Evolutionary conservation across 768 basidiomycete genomes (phyloP), one percentile per base, ranked within the genome.

Genomic region (Lanmaoa pseudosensibilis): DNA sequence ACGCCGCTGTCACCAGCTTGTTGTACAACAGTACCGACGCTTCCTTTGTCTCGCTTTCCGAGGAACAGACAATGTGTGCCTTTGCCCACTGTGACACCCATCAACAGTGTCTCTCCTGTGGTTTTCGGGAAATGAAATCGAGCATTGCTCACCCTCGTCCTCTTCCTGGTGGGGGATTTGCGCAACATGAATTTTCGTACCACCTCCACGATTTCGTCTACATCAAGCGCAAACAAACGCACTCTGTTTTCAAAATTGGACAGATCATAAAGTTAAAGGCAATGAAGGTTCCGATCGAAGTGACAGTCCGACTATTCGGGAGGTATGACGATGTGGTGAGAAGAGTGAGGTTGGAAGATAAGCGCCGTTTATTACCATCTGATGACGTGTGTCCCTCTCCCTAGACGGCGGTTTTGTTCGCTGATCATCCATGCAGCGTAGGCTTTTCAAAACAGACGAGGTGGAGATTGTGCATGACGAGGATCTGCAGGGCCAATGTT

Each of bases 121-220:
- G 75, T 0, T 55, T 76, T 2, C 61, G 71, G 43, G 62, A 63
- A 12, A 67, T 72, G 46, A 53, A 67, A 27, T 63, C 73, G 4
- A 52, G 63, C 7, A 45, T 61, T 5, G 49, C 64, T 12, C 55
- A 61, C 16, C 62, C 76, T 33, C 63, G 69, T 15, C 59, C 64
- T 12, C 65, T 70, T 37, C 65, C 68, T 0, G 57, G 64, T 36
- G 70, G 70, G 41, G 79, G 78, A 6, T 72, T 79, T 27, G 63
- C 76, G 2, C 72, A 78, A 15, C 65, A 74, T 40, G 80, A 80
- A 4, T 65, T 74, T 11, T 58, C 65, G 1, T 90, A 84, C 64
- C 89, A 90, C 61, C 51, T 73, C 10, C 48, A 77, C 44, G 89
- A 90, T 58, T 88, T 83, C 57, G 77, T 88, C 11, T 90, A 87